These are phyloP conservation scores for Malassezia pachydermatis DNA, from an alignment of 1,284 basidiomycete species.

Conservation along the genomic window DNA sequence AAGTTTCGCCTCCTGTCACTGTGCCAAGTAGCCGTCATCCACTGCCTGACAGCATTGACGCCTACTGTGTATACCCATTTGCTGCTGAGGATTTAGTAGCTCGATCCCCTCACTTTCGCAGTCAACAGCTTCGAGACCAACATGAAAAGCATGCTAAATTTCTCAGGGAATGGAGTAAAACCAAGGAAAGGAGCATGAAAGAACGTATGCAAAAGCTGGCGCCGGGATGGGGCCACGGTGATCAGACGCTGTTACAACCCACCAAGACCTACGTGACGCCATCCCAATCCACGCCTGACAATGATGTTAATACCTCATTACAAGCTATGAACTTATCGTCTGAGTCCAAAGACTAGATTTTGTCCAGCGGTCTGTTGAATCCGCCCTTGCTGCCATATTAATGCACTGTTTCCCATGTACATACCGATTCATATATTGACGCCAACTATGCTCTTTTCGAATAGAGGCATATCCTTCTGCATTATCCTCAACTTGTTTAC, in stretches of 20 bases:
- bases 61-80: slow-evolving; percentile 15
- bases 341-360: slow-evolving; percentile 13
- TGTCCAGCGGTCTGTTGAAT: slow-evolving; percentile 18
- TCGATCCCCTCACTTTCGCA: neutral
- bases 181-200: neutral
- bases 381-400: slow-evolving; percentile 14
- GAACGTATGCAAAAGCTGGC: slow-evolving; percentile 7
- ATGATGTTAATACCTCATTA: no score
- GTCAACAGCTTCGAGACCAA: neutral
- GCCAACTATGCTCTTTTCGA: slow-evolving; percentile 17
- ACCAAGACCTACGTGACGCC: no score
- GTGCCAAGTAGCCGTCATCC: slow-evolving; percentile 6
- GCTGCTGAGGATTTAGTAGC: slow-evolving; percentile 6
- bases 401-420: neutral
- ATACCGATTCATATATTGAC: slow-evolving; percentile 20
- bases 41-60: slow-evolving; percentile 11
- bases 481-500: slow-evolving; percentile 17
- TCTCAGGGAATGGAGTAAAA: neutral
- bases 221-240: slow-evolving; percentile 3
- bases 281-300: no score
- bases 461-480: slow-evolving; percentile 14
- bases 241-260: slow-evolving; percentile 1
- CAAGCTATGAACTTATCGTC: no score
- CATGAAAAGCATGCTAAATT: slow-evolving; percentile 2
- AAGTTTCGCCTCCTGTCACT: slow-evolving; percentile 1